These are phyloP conservation scores for Phialophora verrucosa DNA, from an alignment of 2,329 filamentous ascomycete species.

Conservation along the genomic window DNA sequence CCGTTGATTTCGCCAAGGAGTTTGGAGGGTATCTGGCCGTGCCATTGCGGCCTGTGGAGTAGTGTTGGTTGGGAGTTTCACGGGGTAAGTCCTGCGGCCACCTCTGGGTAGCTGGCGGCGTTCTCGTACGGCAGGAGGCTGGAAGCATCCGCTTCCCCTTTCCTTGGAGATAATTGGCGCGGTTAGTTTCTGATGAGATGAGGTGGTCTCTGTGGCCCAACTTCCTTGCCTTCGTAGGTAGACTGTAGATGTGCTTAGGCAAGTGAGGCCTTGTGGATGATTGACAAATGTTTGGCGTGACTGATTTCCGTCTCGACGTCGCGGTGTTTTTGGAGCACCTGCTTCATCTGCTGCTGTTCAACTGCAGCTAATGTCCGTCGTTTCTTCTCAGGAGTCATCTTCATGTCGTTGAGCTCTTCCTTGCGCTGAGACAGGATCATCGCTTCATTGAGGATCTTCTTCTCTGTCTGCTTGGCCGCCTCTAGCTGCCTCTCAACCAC, in stretches of 20 bases:
- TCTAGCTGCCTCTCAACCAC: constrained; percentile 17
- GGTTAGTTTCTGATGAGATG: not conserved
- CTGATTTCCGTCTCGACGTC: constrained; percentile 30
- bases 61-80: not conserved
- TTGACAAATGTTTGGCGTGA: constrained; percentile 23
- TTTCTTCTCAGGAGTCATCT: constrained; percentile 21
- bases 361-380: constrained; percentile 21
- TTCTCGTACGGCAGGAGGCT: not conserved
- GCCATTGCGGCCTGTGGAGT: constrained; percentile 6
- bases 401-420: constrained; percentile 22
- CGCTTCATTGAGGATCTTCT: constrained; percentile 26
- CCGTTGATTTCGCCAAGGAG: constrained; percentile 29
- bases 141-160: not conserved
- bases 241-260: constrained; percentile 12
- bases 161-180: not conserved
- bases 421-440: constrained; percentile 22
- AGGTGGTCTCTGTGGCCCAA: not conserved
- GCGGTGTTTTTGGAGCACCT: constrained; percentile 26
- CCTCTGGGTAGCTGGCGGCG: not conserved
- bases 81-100: not conserved
- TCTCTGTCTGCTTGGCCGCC: constrained; percentile 27
- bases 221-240: constrained; percentile 1
- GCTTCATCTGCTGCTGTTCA: constrained; percentile 30
- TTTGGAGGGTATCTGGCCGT: constrained; percentile 29
- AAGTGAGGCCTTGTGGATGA: constrained; percentile 24